Evolutionary conservation across 2,329 filamentous ascomycete species (phyloP).

Genomic region (Cladosporium phlei): DNA sequence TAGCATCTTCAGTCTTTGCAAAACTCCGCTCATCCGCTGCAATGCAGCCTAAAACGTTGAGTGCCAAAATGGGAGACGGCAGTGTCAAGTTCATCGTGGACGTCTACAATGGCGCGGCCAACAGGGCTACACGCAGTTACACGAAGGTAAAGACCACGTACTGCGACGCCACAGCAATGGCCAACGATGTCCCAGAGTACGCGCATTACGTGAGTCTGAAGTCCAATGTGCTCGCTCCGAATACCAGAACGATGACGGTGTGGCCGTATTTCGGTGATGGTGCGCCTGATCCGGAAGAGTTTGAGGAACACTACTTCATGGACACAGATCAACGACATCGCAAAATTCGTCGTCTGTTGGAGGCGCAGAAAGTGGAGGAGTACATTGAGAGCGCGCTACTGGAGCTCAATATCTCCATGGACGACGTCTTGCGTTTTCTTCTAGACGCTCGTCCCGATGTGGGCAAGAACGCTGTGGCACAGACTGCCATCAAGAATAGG

Average conservation of each 20-base stretch:
- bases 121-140: not conserved
- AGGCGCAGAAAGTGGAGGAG: constrained; percentile 33
- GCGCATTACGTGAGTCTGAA: constrained; percentile 40
- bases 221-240: constrained; percentile 39
- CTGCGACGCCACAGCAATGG: constrained; percentile 3
- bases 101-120: constrained; percentile 1
- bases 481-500: constrained; percentile 17
- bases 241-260: constrained; percentile 37
- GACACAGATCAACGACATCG: constrained; percentile 26
- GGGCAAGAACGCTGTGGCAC: constrained; percentile 18
- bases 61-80: not conserved
- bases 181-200: constrained; percentile 34
- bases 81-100: not conserved
- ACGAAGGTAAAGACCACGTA: not conserved
- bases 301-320: constrained; percentile 26
- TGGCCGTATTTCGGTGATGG: constrained; percentile 38
- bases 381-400: constrained; percentile 34
- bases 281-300: constrained; percentile 28
- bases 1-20: not conserved
- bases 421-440: constrained; percentile 37
- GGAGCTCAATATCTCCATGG: constrained; percentile 34
- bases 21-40: not conserved
- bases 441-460: constrained; percentile 29
- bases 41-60: not conserved
- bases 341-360: constrained; percentile 33